Base-by-base conservation (phyloP, 768 basidiomycete species). In the Suillus placidus region DNA sequence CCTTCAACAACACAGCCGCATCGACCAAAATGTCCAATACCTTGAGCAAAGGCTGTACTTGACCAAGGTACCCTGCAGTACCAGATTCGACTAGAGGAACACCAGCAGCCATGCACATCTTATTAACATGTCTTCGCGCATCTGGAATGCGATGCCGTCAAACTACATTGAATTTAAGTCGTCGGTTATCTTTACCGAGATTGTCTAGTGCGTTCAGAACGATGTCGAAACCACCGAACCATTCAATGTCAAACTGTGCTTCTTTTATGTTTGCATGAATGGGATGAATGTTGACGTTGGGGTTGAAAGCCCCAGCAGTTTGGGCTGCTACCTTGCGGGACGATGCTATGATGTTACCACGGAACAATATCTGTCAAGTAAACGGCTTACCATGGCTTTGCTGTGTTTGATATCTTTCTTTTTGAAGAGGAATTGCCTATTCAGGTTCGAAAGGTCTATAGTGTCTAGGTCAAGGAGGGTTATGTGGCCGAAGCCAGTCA, bases 341-440 rank as follows among this genome's bases (percentile, higher is more conserved):
- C 38, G 20, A 23, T n/a, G 58, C 18, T 32, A 58, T 38, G 26
- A 60, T 43, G 32, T 10, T 66, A 14, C 23, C 45, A 34, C 57
- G 49, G 9, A 43, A 60, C 26, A 20, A 55, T 18, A 45, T 18
- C 0, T n/a, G n/a, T 5, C 18, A 2, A 2, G 4, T 2, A 12
- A 14, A 42, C 20, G 1, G 56, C 87, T 51, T 66, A 94, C 95
- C 79, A 96, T 73, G 2, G 97, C 93, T 80, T 99, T 99, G 71
- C 95, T 91, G 73, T 97, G 93, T 74, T 97, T 97, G 63, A 99
- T 92, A 72, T 99, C 95, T 73, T 97, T 97, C 80, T 98, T 99
- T 68, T 87, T 86, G 80, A 99, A 99, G 47, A 99, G 81, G 76
- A 99, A 99, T 72, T 99, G 97, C 26, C 97, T 87, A 73, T 99